Conservation (phyloP, 805 yeast genomes). For the Scheffersomyces ergatensis region DNA sequence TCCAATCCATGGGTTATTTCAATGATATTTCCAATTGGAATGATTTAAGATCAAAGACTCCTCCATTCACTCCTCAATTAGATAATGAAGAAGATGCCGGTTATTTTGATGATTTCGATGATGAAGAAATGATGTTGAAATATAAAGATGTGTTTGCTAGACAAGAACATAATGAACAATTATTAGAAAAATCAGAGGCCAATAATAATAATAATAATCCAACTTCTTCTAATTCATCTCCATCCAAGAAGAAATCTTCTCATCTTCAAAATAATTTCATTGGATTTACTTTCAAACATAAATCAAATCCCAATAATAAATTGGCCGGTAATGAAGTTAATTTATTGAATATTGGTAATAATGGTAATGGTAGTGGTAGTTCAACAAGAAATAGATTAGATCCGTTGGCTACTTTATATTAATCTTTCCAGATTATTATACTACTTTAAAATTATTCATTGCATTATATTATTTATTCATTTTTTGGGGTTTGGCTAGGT, state of each 20-base stretch:
- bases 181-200: slow-evolving; percentile 56
- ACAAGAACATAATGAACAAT: slow-evolving; percentile 76
- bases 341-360: slow-evolving; percentile 23
- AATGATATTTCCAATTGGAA: slow-evolving; percentile 75
- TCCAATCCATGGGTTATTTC: slow-evolving; percentile 77
- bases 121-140: slow-evolving; percentile 95
- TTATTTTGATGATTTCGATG: slow-evolving; percentile 94
- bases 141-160: slow-evolving; percentile 96
- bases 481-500: too few species aligned
- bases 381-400: slow-evolving; percentile 25
- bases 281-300: slow-evolving; percentile 95
- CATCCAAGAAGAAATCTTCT: slow-evolving; percentile 33
- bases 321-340: slow-evolving; percentile 37
- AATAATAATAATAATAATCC: slow-evolving; percentile 24
- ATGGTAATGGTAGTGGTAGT: neutral
- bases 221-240: too few species aligned
- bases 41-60: slow-evolving; percentile 62
- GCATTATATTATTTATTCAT: too few species aligned
- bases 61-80: slow-evolving; percentile 96
- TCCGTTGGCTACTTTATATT: slow-evolving; percentile 45
- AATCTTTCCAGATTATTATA: slow-evolving; percentile 57
- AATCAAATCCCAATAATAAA: slow-evolving; percentile 53
- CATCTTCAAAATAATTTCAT: slow-evolving; percentile 54
- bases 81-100: slow-evolving; percentile 99
- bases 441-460: too few species aligned